phyloP scores from a whole-genome alignment of 1,284 basidiomycete species.

The Heterobasidion irregulare region DNA sequence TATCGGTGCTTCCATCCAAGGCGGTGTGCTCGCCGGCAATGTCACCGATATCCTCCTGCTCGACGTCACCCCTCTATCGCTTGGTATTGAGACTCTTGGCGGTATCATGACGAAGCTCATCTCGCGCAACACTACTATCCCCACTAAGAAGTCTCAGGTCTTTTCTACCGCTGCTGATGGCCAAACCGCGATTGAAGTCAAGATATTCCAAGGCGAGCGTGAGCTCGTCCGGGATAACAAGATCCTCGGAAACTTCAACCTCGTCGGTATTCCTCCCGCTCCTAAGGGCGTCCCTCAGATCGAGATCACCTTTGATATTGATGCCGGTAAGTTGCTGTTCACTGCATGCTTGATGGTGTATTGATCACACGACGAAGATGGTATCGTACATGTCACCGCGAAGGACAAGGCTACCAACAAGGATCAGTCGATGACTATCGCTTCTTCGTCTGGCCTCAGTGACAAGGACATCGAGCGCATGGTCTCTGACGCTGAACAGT shows the following conservation, averaged over 20 bases:
- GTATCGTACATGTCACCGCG: slow-evolving; percentile 95
- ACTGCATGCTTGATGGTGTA: neutral
- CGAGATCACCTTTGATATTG: slow-evolving; percentile 98
- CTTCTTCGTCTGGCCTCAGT: slow-evolving; percentile 92
- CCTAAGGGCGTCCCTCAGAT: slow-evolving; percentile 99
- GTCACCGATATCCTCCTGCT: slow-evolving; percentile 95
- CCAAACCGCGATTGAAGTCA: slow-evolving; percentile 95
- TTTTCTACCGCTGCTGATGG: slow-evolving; percentile 98
- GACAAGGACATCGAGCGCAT: slow-evolving; percentile 98
- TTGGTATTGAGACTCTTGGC: slow-evolving; percentile 94
- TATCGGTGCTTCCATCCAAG: slow-evolving; percentile 96
- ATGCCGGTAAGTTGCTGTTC: slow-evolving; percentile 59
- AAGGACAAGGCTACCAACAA: slow-evolving; percentile 97
- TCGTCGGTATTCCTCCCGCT: slow-evolving; percentile 94
- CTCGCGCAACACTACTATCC: slow-evolving; percentile 97
- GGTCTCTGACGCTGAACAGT: slow-evolving; percentile 92
- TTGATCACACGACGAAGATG: slow-evolving; percentile 36
- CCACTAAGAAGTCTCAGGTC: slow-evolving; percentile 98
- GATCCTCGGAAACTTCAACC: slow-evolving; percentile 98
- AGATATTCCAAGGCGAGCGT: slow-evolving; percentile 98
- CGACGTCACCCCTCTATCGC: slow-evolving; percentile 91
- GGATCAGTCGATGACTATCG: slow-evolving; percentile 97
- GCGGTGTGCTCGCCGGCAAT: slow-evolving; percentile 93
- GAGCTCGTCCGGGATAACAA: slow-evolving; percentile 98
- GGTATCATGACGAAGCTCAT: slow-evolving; percentile 98